Base-by-base conservation (phyloP, 768 basidiomycete species). In the Steccherinum ochraceum region DNA sequence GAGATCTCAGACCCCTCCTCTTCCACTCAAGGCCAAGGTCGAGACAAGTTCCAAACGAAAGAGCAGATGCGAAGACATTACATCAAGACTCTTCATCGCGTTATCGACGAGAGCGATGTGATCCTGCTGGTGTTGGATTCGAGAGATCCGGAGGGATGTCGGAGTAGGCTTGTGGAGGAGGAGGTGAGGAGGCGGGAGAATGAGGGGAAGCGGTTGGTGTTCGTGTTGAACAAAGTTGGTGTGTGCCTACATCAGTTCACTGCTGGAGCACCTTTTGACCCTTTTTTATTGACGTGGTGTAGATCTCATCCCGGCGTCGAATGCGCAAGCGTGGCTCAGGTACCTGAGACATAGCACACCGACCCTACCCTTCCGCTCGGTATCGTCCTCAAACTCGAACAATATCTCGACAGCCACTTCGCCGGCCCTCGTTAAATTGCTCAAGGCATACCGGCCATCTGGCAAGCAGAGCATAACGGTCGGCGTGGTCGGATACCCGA, bases 181-280 rank as follows among this genome's bases (percentile, higher is more conserved):
- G 94, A 96, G 64, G 93, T 96, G 0, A 74, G 88, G 42, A 73
- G 90, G 55, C 76, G 89, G 27, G 93, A 94, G 63, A 73, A 72
- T 20, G 89, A 95, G 55, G 89, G 93, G 5, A 99, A 99, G 74
- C 89, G 83, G 63, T 71, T 98, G 24, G 83, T 99, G 2, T 91
- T 93, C 49, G 91, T 97, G 2, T 66, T 99, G n/a, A 98, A 97
- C 67, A 97, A 99, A 72, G 88, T 96, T 52, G 95, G 95, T 93
- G 54, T 51, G 84, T 69, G 21, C 13, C 12, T 12, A 12, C 19
- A 45, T 23, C 50, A 25, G 23, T 41, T 24, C 27, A 26, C 49
- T 20, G 46, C 2, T n/a, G 35, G 11, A 39, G 35, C 19, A 23
- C 11, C 41, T 40, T 48, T 12, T 40, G 23, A 42, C 25, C 20